Evolutionary conservation across 2,329 filamentous ascomycete genomes (phyloP).

Genomic region (Aspergillus glaucus): DNA sequence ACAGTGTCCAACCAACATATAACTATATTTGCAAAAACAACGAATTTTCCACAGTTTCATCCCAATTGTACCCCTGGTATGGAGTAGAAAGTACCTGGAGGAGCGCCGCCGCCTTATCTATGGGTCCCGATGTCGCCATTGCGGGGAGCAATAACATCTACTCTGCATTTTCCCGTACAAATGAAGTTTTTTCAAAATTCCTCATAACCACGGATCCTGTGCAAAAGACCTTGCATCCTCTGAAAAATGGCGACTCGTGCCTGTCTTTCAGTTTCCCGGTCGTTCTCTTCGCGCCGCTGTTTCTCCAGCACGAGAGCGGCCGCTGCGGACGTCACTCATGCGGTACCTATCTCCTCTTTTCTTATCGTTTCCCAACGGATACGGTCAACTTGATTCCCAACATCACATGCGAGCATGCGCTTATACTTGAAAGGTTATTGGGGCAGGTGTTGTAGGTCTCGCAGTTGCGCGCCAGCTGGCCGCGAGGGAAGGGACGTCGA

Average conservation of each 20-base stretch:
- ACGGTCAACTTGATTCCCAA: background rate
- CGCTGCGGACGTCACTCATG: conserved; percentile 58
- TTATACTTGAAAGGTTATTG: conserved; percentile 47
- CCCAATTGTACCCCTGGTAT: too few relatives aligned
- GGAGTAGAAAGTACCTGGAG: too few relatives aligned
- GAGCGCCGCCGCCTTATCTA: background rate
- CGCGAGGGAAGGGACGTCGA: conserved; percentile 52
- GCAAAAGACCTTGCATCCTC: background rate
- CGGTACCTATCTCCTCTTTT: conserved; percentile 28
- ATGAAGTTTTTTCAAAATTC: too few relatives aligned
- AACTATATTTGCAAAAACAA: too few relatives aligned
- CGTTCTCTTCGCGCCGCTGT: conserved; percentile 14
- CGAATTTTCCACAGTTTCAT: too few relatives aligned
- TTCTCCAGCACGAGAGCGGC: conserved; percentile 40
- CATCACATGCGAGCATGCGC: too few relatives aligned
- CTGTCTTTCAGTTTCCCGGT: conserved; percentile 6
- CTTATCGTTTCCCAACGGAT: background rate
- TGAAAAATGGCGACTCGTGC: conserved; percentile 12
- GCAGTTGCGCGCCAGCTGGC: conserved; percentile 71
- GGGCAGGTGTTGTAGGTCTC: conserved; percentile 70
- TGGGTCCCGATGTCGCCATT: background rate
- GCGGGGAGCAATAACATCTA: background rate
- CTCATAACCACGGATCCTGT: too few relatives aligned
- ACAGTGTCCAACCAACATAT: too few relatives aligned
- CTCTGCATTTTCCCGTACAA: too few relatives aligned